These are phyloP conservation scores for Cryptosporidium felis DNA, from an alignment of 169 alveolate genomes.

Conservation along the genomic window DNA sequence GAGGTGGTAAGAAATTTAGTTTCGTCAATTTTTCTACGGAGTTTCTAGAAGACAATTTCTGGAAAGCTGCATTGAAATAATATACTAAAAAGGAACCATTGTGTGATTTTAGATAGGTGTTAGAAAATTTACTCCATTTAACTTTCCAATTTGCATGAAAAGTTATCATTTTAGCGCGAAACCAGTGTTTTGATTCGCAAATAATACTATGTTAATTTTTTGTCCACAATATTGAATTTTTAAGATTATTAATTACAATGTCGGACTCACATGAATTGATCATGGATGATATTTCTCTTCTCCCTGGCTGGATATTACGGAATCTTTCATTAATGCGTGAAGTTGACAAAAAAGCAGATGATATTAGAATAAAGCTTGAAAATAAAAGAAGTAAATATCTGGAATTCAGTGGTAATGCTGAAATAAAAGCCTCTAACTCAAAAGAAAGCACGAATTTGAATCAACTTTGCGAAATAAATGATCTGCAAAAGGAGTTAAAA, in stretches of 20 bases:
- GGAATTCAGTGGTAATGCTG: neutral
- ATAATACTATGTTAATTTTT: too few species aligned
- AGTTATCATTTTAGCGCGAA: too few species aligned
- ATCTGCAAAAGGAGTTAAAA: slow-evolving; percentile 38
- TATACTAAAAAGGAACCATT: too few species aligned
- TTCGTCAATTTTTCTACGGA: slow-evolving; percentile 36
- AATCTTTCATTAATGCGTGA: slow-evolving; percentile 66
- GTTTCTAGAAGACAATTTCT: slow-evolving; percentile 32
- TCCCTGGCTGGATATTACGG: slow-evolving; percentile 68
- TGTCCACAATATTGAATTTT: too few species aligned
- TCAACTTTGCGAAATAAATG: slow-evolving; percentile 2
- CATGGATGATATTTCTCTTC: slow-evolving; percentile 70
- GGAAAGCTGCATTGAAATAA: too few species aligned
- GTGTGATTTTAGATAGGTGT: too few species aligned
- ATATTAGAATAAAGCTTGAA: neutral
- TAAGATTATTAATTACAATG: too few species aligned
- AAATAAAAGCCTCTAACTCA: neutral
- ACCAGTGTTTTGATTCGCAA: too few species aligned
- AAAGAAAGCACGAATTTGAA: neutral
- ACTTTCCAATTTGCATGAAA: too few species aligned
- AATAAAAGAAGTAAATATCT: slow-evolving; percentile 16
- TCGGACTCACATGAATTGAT: slow-evolving; percentile 31
- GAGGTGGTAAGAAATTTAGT: slow-evolving; percentile 47
- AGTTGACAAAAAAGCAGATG: slow-evolving; percentile 51
- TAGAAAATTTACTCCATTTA: too few species aligned